These are phyloP conservation scores for Ceratocystis albifundus DNA, from an alignment of 2,329 filamentous ascomycete species.

Conservation along the genomic window DNA sequence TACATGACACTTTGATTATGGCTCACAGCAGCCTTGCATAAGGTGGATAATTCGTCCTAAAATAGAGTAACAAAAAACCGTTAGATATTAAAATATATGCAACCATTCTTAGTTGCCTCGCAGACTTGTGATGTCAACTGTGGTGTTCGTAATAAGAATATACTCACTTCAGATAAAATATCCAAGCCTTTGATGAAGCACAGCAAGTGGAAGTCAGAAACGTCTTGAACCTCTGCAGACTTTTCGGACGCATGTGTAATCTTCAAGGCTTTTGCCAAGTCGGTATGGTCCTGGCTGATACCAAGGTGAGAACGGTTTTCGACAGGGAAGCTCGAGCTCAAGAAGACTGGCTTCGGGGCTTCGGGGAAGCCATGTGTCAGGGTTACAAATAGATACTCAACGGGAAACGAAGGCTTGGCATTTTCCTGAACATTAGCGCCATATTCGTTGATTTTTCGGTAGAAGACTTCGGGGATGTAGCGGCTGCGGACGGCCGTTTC, in stretches of 20 bases:
- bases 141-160: not conserved
- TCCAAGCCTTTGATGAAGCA: conserved; percentile 71
- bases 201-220: conserved; percentile 93
- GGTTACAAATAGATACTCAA: conserved; percentile 91
- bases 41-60: conserved; percentile 77
- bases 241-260: conserved; percentile 34
- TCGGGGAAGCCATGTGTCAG: conserved; percentile 93
- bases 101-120: not conserved
- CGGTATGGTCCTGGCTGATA: conserved; percentile 66
- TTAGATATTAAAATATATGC: conserved; percentile 19
- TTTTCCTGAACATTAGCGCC: conserved; percentile 94
- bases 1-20: conserved; percentile 72
- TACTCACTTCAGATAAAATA: conserved; percentile 67
- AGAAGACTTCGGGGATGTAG: conserved; percentile 97
- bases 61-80: conserved; percentile 15
- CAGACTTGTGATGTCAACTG: not conserved
- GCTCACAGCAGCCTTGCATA: conserved; percentile 72
- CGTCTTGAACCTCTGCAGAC: conserved; percentile 43
- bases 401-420: conserved; percentile 88
- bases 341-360: conserved; percentile 65
- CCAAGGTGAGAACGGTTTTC: conserved; percentile 85
- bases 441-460: conserved; percentile 89
- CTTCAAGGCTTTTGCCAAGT: conserved; percentile 57
- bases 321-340: conserved; percentile 63
- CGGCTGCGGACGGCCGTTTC: conserved; percentile 43